Base-by-base conservation (phyloP, 352 stramenopile species). In the Phytopythium boreale region DNA sequence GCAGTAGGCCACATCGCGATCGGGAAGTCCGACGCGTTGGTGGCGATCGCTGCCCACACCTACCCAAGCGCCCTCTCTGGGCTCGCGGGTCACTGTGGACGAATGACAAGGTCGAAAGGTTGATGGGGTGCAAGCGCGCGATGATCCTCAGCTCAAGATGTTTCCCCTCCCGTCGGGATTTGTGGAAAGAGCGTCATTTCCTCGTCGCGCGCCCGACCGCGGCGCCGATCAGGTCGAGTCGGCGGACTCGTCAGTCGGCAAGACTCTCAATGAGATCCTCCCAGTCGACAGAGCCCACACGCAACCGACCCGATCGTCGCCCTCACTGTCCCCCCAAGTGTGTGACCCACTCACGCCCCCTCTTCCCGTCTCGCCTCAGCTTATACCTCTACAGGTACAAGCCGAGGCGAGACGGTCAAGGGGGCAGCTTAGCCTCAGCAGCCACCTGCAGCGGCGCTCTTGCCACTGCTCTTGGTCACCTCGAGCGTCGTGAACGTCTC, bases 401-500 rank as follows among this genome's bases (percentile, higher is more conserved):
- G 10, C 14, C 14, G 59, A 61, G 49, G 41, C 50, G 62, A 59
- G 51, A 68, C 72, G 76, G 60, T 79, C 80, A 82, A 71, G 68
- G 64, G 66, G 64, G 63, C 62, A 63, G 74, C 76, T 97, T 98
- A 98, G 76, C 97, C 97, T 98, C 97, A 99, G 96, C 97, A 99
- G 76, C 95, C 94, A 55, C 84, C 90, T 65, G 92, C 95, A 76
- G 93, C 90, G 67, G 96, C 95, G 61, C 87, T 82, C 41, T 84
- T 88, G 62, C 96, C 96, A 74, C 90, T 98, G 67, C 87, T 96
- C 82, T 99, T 99, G 29, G 95, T 98, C 56, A 98, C 87, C 49
- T 88, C 88, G 36, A 99, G 70, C 14, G 88, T 97, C 50, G 95
- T 98, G 71, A 99, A 96, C 66, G 98, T 86, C 74, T 99, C 97